Evolutionary conservation across 352 stramenopile species (phyloP).

Genomic region (Pythium pyrilobum): DNA sequence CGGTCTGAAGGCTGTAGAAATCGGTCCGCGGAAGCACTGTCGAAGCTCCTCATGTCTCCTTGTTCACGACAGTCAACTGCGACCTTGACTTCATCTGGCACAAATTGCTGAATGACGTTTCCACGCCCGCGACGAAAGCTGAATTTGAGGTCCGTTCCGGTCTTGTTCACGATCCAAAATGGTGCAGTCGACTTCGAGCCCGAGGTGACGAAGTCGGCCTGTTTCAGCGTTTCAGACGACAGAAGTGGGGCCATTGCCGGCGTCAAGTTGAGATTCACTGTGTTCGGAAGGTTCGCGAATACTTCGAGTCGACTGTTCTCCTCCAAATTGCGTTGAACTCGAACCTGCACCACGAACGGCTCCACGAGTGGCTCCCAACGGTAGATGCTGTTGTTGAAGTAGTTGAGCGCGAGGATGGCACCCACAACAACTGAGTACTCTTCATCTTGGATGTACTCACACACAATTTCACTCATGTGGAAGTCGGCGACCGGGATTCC

Average conservation of each 20-base stretch:
- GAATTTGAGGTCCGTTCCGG: conserved; percentile 77
- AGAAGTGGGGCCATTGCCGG: conserved; percentile 82
- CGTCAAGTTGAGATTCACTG: conserved; percentile 85
- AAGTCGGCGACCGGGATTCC: conserved; percentile 85
- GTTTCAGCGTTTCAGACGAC: conserved; percentile 69
- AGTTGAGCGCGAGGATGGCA: conserved; percentile 78
- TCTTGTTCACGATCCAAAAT: conserved; percentile 90
- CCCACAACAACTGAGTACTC: conserved; percentile 77
- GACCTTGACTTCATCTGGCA: conserved; percentile 59
- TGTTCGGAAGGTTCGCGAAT: conserved; percentile 78
- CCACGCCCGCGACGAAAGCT: conserved; percentile 79
- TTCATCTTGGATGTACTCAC: conserved; percentile 83
- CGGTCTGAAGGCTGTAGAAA: conserved; percentile 70
- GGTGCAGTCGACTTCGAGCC: conserved; percentile 81
- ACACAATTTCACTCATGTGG: conserved; percentile 83
- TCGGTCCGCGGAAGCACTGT: conserved; percentile 70
- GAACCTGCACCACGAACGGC: conserved; percentile 76
- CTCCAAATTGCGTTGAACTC: conserved; percentile 59
- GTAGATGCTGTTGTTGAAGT: conserved; percentile 91
- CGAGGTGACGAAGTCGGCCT: conserved; percentile 84
- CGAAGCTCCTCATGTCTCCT: conserved; percentile 85
- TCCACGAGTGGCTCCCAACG: conserved; percentile 85
- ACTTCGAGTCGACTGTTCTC: conserved; percentile 73
- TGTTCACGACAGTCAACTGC: conserved; percentile 82
- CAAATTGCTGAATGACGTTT: conserved; percentile 73